Percentiles rank a stretch among this genome's conserved stretches.
phyloP scores from a whole-genome alignment of 2,329 filamentous ascomycete species.

The Xylaria sp. region DNA sequence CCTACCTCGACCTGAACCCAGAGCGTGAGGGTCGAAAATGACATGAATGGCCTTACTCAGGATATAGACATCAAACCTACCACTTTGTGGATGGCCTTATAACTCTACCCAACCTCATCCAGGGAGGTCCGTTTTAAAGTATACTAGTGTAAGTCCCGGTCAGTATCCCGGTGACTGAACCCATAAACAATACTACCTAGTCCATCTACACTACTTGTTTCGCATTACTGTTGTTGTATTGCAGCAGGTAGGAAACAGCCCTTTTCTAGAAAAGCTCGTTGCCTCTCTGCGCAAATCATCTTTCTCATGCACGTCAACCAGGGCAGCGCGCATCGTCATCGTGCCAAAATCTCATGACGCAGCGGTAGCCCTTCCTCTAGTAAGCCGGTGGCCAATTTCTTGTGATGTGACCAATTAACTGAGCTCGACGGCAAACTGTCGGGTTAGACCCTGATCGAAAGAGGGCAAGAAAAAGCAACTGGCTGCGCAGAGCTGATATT shows the following conservation, averaged over 20 bases:
- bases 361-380: background rate
- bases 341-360: constrained; percentile 11
- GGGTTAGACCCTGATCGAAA: constrained; percentile 7
- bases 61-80: background rate
- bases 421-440: constrained; percentile 10
- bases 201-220: background rate
- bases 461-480: constrained; percentile 2
- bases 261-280: background rate
- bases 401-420: constrained; percentile 1
- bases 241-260: background rate
- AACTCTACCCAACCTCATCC: constrained; percentile 11
- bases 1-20: background rate
- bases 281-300: background rate
- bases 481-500: background rate
- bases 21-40: background rate
- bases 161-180: background rate
- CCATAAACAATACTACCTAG: background rate
- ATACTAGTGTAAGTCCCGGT: background rate
- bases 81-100: background rate
- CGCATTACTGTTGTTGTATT: background rate
- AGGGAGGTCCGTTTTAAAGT: background rate
- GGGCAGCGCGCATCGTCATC: constrained; percentile 17
- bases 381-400: background rate
- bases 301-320: constrained; percentile 10
- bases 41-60: background rate